Percentiles rank a stretch among this genome's conserved stretches.
These are phyloP conservation scores for Colletotrichum eleusines DNA, from an alignment of 2,329 filamentous ascomycete species.

Conservation along the genomic window DNA sequence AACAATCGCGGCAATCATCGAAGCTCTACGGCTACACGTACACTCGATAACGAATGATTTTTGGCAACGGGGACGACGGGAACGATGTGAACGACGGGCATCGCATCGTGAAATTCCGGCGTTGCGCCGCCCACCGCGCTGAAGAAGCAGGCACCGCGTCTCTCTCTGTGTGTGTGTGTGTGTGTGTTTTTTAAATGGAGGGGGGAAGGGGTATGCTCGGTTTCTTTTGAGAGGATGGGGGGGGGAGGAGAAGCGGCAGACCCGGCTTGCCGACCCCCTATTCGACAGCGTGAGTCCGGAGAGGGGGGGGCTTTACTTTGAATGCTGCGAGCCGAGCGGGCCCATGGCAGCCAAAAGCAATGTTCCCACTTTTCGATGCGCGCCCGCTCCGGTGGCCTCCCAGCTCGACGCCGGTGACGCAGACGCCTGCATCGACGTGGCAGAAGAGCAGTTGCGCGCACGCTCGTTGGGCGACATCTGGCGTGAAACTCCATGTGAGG, in stretches of 20 bases:
- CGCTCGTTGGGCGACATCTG: not conserved
- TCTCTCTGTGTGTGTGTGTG: no score
- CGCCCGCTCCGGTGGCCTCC: constrained; percentile 9
- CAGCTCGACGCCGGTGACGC: not conserved
- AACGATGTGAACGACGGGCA: not conserved
- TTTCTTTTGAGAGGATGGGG: not conserved
- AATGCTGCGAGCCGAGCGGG: constrained; percentile 21
- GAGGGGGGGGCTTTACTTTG: not conserved
- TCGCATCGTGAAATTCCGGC: not conserved
- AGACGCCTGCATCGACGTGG: not conserved
- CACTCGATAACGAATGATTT: not conserved
- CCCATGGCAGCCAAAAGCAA: constrained; percentile 1
- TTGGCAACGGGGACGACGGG: no score
- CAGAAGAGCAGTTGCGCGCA: constrained; percentile 10
- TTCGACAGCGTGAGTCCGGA: constrained; percentile 27
- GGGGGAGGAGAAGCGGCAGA: constrained; percentile 2
- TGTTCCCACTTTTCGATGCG: constrained; percentile 24
- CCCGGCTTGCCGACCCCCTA: constrained; percentile 26
- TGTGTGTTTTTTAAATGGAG: no score
- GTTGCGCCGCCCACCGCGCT: not conserved
- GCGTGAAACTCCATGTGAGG: not conserved
- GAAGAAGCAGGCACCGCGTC: constrained; percentile 4
- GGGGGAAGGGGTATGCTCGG: not conserved
- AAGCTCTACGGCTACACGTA: not conserved
- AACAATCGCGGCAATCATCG: not conserved